These are phyloP conservation scores for Ophiosphaerella herpotricha DNA, from an alignment of 2,329 filamentous ascomycete species.

Conservation along the genomic window DNA sequence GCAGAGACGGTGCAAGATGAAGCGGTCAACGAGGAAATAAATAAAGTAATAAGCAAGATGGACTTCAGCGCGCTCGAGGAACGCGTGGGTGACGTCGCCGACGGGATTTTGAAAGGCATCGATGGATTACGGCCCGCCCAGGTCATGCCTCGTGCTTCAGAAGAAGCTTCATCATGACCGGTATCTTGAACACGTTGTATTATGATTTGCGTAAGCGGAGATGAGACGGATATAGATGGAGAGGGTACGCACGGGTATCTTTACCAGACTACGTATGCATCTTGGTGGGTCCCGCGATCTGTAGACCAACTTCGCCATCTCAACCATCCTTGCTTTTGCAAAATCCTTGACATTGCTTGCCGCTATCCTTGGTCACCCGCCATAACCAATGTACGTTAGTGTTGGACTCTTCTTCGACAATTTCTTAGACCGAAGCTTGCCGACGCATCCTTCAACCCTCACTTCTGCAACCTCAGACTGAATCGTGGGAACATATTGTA, in stretches of 20 bases:
- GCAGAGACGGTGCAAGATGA: constrained; percentile 77
- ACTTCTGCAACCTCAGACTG: not conserved
- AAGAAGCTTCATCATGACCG: constrained; percentile 1
- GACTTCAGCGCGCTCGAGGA: constrained; percentile 64
- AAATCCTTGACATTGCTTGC: constrained; percentile 21
- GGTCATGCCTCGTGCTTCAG: constrained; percentile 3
- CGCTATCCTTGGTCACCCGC: constrained; percentile 23
- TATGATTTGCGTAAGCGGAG: constrained; percentile 6
- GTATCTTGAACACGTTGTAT: constrained; percentile 3
- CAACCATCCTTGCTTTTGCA: constrained; percentile 12
- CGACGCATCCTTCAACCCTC: constrained; percentile 6
- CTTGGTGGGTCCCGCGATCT: constrained; percentile 8
- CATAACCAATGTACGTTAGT: constrained; percentile 17
- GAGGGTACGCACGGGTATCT: constrained; percentile 26
- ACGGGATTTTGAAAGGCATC: constrained; percentile 41
- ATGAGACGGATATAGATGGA: constrained; percentile 32
- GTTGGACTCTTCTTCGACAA: constrained; percentile 12
- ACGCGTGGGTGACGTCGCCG: constrained; percentile 62
- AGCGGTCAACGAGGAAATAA: constrained; percentile 73
- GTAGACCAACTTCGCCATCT: constrained; percentile 5
- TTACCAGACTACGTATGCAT: constrained; percentile 13
- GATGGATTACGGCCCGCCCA: constrained; percentile 25
- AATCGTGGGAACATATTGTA: not conserved
- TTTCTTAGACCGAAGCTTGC: constrained; percentile 27
- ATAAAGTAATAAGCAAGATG: constrained; percentile 68